Evolutionary conservation across 495 filamentous ascomycete species (phyloP), one percentile per base, ranked within the genome.

Genomic region (Xanthoparmelia taractica): DNA sequence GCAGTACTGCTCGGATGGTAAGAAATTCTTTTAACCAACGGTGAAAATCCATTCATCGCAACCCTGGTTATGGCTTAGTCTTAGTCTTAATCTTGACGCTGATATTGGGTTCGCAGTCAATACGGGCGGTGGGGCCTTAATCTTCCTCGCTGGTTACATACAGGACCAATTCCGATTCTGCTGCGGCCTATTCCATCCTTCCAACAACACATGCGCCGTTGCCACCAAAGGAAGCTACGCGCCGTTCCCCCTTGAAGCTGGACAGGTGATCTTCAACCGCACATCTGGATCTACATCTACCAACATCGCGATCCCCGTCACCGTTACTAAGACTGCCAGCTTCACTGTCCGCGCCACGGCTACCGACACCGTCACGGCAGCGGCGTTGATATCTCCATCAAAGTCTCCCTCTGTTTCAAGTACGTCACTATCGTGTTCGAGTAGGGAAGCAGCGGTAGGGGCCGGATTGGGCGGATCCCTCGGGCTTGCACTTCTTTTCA

Each of bases 1-100:
- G 23, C 56, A 58, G 27, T 40, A 58, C 27, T 58, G 56, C 4
- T 7, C n/a, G 23, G 56, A 58, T 27, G 56, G 56, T 58, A 52
- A 52, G 11, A 40, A 40, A 43, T 6, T 0, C 13, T 15, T 52
- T 23, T 29, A 4, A n/a, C 8, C 43, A n/a, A n/a, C n/a, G n/a
- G n/a, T n/a, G n/a, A n/a, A 41, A 18, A 4, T 41, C 38, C 1
- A 2, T 41, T 2, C 13, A 41, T 41, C 20, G 4, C 5, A 45
- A 2, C 23, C 41, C 41, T 45, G 5, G 4, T 23, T 45, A 45
- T 45, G 10, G 25, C 47, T 27, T 50, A n/a, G n/a, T 10, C 41
- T 5, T 12, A 40, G 13, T 40, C 13, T 12, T 15, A 40, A 40
- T 40, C 41, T 43, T 48, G 2, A 29, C 34, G 27, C 56, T 58